These are phyloP conservation scores for Auricularia sp. DNA, from an alignment of 768 basidiomycete species.

Conservation along the genomic window DNA sequence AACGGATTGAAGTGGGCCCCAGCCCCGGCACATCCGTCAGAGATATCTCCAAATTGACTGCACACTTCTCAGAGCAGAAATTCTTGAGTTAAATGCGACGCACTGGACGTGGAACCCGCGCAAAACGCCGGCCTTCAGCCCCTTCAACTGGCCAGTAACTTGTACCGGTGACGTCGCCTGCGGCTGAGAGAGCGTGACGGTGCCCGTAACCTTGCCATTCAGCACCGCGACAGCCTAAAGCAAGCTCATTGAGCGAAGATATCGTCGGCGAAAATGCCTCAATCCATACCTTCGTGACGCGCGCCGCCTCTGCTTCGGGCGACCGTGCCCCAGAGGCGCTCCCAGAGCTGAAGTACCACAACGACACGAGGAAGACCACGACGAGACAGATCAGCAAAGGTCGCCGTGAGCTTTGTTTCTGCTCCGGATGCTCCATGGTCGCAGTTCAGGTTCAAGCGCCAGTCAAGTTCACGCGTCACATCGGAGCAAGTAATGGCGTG, in stretches of 20 bases:
- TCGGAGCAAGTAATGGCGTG: too few relatives aligned
- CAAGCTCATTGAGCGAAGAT: not conserved
- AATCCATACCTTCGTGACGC: not conserved
- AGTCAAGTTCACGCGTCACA: too few relatives aligned
- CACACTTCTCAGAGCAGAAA: not conserved
- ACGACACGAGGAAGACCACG: not conserved
- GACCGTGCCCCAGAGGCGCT: not conserved
- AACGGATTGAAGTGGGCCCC: conserved; percentile 74
- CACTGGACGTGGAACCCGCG: conserved; percentile 81
- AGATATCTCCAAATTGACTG: conserved; percentile 51
- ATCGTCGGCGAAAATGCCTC: not conserved
- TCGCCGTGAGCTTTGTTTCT: not conserved
- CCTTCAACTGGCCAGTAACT: conserved; percentile 51
- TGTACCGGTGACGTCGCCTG: conserved; percentile 41
- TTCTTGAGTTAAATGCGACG: not conserved
- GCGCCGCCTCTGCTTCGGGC: not conserved
- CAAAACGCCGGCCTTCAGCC: conserved; percentile 45
- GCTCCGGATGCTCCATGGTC: not conserved
- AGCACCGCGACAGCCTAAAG: conserved; percentile 50
- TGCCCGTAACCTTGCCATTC: conserved; percentile 51
- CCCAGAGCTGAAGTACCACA: not conserved
- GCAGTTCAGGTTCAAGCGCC: too few relatives aligned
- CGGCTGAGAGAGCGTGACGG: conserved; percentile 54
- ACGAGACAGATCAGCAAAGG: not conserved
- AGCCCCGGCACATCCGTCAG: conserved; percentile 55